Base-by-base conservation (phyloP, 2,329 filamentous ascomycete species). In the Penicillium sp. region DNA sequence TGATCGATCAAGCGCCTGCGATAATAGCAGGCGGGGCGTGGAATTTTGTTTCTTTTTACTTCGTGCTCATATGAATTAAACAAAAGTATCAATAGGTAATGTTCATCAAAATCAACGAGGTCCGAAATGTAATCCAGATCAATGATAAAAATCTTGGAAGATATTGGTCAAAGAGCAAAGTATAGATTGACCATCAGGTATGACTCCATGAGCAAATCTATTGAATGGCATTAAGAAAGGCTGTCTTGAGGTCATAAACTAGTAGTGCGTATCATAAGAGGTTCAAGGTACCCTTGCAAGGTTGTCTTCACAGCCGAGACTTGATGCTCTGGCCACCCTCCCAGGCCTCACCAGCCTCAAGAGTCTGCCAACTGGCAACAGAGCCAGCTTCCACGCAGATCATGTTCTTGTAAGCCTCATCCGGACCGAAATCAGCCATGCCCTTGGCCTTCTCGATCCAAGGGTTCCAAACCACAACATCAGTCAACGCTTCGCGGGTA, bases 401-500 rank as follows among this genome's bases (percentile, higher is more conserved):
- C 90, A 97, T 97, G 55, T 91, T 85, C 80, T 90, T 90, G 80
- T 88, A 97, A 36, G 89, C 94, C 50, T 92, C 89, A 69, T 95
- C 89, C 46, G 94, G 94, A 54, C 83, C 83, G 71, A 97, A 97
- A 74, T 99, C 94, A 48, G 79, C 86, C 77, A 96, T 96, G 5
- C 82, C 82, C 64, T 86, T 84, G 1, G 90, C 86, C 79, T 95
- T 96, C 59, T 92, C 90, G 39, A 82, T 81, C 92, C 93, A 97
- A 1, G 94, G 94, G 75, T 99, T 99, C 94, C 94, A 99, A 29
- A 97, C 89, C 1, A 97, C 93, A 14, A 94, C 87, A 63, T 97
- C 90, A 58, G 84, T 83, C 62, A 99, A 81, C 62, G 91, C 92
- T 74, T 97, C 91, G 57, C 94, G 85, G 39, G 88, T 84, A 51